Base-by-base conservation (phyloP, 768 basidiomycete species). In the Lentinula boryana region DNA sequence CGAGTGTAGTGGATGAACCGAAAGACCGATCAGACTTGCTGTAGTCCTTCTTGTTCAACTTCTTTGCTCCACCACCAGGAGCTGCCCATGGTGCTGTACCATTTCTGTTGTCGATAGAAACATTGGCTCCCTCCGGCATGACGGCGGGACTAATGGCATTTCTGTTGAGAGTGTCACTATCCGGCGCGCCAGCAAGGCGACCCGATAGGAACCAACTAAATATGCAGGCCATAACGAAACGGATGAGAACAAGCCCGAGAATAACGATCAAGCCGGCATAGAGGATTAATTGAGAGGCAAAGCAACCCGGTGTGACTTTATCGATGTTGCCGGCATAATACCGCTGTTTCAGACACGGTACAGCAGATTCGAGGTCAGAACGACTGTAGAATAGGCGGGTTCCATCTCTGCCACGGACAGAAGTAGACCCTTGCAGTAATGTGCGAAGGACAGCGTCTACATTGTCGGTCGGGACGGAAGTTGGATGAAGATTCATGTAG, bases 121-220 rank as follows among this genome's bases (percentile, higher is more conserved):
- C 73, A 69, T 96, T 98, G 50, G 97, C 96, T 35, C 97, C 96
- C 71, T 89, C 93, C 3, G 96, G 96, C 84, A 99, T 84, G 62
- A 99, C 96, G 1, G 93, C 91, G 16, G 96, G 96, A 68, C 91
- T 93, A 70, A 99, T 92, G 55, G 86, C 96, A 13, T 87, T 84
- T 48, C 93, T 82, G 64, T 88, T 86, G 38, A 98, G 79, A 56
- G 92, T 81, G 62, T 80, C 81, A 63, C 72, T 85, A 63, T 82
- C 82, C 0, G 92, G 92, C 27, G 92, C 85, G 10, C 86, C 85
- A 16, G 94, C 89, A 36, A 98, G 81, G 58, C 82, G 82, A 7
- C 83, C 84, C 9, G 95, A 95, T 53, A 98, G 76, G 78, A 93
- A 96, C 97, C 97, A 99, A 68, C 86, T 94, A 81, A 98, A 99